Evolutionary conservation across 2,329 filamentous ascomycete genomes (phyloP), one percentile per base, ranked within the genome.

Genomic region (Teratosphaeria pseudoeucalypti): DNA sequence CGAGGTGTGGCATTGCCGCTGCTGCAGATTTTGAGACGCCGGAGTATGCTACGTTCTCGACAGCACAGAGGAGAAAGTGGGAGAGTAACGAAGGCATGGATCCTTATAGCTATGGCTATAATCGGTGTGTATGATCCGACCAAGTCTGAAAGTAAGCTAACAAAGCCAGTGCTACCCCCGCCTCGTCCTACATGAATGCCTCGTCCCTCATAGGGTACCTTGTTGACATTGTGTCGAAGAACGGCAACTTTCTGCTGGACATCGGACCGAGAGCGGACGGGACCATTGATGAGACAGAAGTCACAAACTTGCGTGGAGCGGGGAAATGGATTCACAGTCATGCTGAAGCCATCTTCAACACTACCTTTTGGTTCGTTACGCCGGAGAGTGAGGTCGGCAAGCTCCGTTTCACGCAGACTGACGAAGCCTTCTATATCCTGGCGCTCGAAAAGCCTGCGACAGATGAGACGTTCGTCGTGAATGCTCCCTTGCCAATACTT

Each of bases 21-120:
- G 19, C 43, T 49, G 76, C 77, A 12, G 82, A 85, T 71, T 85
- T 84, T 64, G 82, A 85, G 67, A 85, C 82, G 1, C 82, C 82
- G 0, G 82, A 85, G 67, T 85, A 85, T 66, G 72, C 74, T 32
- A 75, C 74, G 7, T 82, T 79, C 66, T 71, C 74, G 2, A 74
- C 77, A 2, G 76, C 79, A 9, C 80, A 82, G 67, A 67, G 73
- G 34, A 74, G 80, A 32, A 85, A 85, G 68, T 85, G 82, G 82
- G 83, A 85, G 70, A 79, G 73, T 49, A 85, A 79, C 69, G 75
- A 76, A 52, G 82, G 82, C 43, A 82, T 85, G 79, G 82, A 85
- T 64, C 82, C 82, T 0, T 84, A 76, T 65, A 78, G 74, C 62
- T 85, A 85, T 64, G 82, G 82, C 2, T 85, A 81, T 70, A 85